Percentiles rank a stretch among this genome's conserved stretches.
phyloP scores from a whole-genome alignment of 75 land plant genomes.

The Azolla pinnata region DNA sequence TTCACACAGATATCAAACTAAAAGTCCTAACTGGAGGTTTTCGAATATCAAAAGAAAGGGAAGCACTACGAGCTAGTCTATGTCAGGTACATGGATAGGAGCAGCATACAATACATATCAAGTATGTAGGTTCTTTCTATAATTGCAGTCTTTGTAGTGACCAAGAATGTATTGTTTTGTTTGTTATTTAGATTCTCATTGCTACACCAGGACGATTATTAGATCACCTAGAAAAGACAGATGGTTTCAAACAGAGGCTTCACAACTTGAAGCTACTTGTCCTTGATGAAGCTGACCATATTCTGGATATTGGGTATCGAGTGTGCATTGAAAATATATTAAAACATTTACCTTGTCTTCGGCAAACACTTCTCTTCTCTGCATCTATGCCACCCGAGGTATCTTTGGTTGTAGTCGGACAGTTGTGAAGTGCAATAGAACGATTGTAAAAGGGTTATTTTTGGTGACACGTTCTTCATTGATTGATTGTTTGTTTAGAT shows the following conservation, averaged over 20 bases:
- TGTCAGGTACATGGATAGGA: too few relatives aligned
- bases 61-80: constrained; percentile 40
- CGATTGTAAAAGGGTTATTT: too few relatives aligned
- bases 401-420: too few relatives aligned
- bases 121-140: neutral
- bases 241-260: constrained; percentile 49
- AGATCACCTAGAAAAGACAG: constrained; percentile 61
- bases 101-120: too few relatives aligned
- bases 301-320: constrained; percentile 61
- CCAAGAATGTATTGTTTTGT: neutral
- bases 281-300: constrained; percentile 71
- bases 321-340: constrained; percentile 57
- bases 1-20: constrained; percentile 52
- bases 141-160: neutral
- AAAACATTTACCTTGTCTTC: constrained; percentile 51
- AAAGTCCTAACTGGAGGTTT: constrained; percentile 58
- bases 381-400: constrained; percentile 73
- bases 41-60: constrained; percentile 49
- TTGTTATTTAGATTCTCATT: constrained; percentile 50
- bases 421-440: neutral
- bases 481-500: too few relatives aligned
- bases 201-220: constrained; percentile 80
- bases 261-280: constrained; percentile 57
- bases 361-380: constrained; percentile 71
- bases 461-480: too few relatives aligned